Conservation (phyloP, 495 filamentous ascomycete species). For the Neurospora sp. region DNA sequence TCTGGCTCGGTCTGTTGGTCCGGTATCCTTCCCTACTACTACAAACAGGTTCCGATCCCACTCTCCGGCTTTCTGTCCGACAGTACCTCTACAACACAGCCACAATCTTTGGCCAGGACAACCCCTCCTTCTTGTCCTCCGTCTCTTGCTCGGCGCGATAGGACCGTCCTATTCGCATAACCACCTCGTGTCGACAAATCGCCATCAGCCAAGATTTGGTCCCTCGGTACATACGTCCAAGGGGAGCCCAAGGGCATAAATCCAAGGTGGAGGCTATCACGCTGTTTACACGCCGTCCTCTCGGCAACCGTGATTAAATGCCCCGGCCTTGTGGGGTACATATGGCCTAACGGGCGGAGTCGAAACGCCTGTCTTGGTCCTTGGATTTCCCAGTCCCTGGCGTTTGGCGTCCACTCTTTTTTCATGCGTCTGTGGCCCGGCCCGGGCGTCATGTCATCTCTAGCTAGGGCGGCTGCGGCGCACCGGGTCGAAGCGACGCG, state of each 20-base stretch:
- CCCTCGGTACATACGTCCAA: neutral
- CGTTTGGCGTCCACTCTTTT: neutral
- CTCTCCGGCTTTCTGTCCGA: neutral
- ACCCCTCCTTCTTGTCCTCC: neutral
- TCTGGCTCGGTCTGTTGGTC: neutral
- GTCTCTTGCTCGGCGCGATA: neutral
- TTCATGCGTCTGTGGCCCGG: neutral
- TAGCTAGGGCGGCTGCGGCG: neutral
- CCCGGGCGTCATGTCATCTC: neutral
- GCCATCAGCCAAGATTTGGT: neutral
- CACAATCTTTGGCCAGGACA: neutral
- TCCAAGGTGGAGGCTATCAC: neutral
- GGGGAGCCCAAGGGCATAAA: neutral
- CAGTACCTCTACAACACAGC: neutral
- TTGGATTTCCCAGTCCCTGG: neutral
- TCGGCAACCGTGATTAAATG: neutral
- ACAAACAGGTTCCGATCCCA: neutral
- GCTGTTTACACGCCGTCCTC: neutral
- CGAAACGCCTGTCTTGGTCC: neutral
- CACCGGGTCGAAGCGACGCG: neutral
- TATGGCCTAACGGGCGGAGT: neutral
- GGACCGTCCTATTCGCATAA: neutral
- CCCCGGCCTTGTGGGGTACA: neutral
- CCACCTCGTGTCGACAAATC: neutral
- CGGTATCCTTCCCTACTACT: neutral